phyloP scores from a whole-genome alignment of 176 grass and related monocot genomes.

The Oryza punctata region DNA sequence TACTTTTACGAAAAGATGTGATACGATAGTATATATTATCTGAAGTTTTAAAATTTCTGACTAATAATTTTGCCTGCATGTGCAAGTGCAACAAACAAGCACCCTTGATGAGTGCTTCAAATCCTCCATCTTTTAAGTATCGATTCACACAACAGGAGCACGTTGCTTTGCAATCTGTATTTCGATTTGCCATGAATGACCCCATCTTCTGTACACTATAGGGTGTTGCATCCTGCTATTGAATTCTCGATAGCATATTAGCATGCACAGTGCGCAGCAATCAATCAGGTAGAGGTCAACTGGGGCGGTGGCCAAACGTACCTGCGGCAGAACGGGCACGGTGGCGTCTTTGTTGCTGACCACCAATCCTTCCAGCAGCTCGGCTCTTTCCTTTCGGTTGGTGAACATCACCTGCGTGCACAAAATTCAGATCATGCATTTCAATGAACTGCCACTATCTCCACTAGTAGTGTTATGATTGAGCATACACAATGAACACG shows the following conservation, averaged over 20 bases:
- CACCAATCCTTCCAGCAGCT: constrained; percentile 84
- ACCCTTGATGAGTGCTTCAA: neutral
- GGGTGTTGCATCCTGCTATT: neutral
- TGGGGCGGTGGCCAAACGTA: constrained; percentile 46
- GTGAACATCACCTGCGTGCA: constrained; percentile 70
- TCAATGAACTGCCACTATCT: no score
- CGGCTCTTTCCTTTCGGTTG: constrained; percentile 79
- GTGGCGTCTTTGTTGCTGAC: constrained; percentile 80
- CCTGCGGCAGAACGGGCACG: constrained; percentile 63
- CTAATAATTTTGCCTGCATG: neutral
- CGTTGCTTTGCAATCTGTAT: neutral
- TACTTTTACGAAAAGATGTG: neutral
- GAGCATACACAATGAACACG: neutral
- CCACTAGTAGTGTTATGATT: neutral
- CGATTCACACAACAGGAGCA: neutral
- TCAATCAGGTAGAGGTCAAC: neutral
- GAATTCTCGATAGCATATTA: neutral
- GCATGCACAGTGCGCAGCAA: neutral
- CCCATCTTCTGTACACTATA: neutral
- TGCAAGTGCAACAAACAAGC: neutral
- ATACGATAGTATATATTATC: neutral
- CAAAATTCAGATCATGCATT: neutral
- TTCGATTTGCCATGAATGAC: neutral
- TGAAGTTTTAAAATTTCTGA: neutral
- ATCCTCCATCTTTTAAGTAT: neutral